Conservation (phyloP, 2,329 filamentous ascomycete genomes). For the Xylariales sp. region DNA sequence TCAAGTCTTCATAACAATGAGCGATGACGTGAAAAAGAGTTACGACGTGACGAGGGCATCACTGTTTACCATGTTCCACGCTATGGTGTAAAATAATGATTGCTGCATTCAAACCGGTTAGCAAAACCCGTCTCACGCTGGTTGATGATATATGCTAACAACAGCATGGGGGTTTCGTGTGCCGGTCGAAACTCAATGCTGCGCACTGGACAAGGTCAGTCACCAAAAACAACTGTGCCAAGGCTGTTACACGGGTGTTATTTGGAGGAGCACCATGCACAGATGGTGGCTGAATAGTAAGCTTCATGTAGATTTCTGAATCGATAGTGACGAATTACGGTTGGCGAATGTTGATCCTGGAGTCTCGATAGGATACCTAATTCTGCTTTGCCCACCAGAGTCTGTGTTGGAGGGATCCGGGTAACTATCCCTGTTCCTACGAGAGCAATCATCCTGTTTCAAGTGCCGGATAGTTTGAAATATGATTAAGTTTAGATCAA, state of each 20-base stretch:
- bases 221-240: constrained; percentile 25
- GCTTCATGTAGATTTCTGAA: too few relatives aligned
- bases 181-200: constrained; percentile 21
- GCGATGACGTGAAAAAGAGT: too few relatives aligned
- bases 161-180: constrained; percentile 30
- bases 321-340: too few relatives aligned
- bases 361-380: too few relatives aligned
- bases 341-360: too few relatives aligned
- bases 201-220: constrained; percentile 19
- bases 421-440: constrained; percentile 23
- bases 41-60: constrained; percentile 26
- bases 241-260: constrained; percentile 25
- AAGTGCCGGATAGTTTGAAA: too few relatives aligned
- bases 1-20: too few relatives aligned
- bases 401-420: constrained; percentile 24
- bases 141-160: too few relatives aligned
- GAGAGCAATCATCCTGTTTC: constrained; percentile 11
- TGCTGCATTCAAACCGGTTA: constrained; percentile 25
- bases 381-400: constrained; percentile 18
- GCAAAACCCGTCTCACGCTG: too few relatives aligned
- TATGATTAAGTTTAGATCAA: not conserved
- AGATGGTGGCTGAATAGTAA: constrained; percentile 10
- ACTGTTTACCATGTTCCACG: constrained; percentile 29
- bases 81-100: constrained; percentile 18
- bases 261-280: constrained; percentile 28